phyloP scores from a whole-genome alignment of 164 flowering plant genomes.

The Umbellularia californica region DNA sequence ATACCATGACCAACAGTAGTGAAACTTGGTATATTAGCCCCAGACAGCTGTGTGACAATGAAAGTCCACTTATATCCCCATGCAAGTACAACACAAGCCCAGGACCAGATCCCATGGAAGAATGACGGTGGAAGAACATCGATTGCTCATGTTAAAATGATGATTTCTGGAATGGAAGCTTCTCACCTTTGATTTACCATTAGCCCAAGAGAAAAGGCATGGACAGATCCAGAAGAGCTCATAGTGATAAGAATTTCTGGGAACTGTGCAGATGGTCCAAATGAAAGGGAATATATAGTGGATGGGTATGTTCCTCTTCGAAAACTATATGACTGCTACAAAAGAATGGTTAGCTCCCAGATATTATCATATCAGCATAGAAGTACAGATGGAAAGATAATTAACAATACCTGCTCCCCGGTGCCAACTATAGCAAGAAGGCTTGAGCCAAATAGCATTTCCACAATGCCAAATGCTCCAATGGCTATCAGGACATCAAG shows the following conservation, averaged over 20 bases:
- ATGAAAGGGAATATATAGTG: slow-evolving; percentile 79
- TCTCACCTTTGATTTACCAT: slow-evolving; percentile 58
- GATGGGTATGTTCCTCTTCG: slow-evolving; percentile 89
- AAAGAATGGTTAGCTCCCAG: slow-evolving; percentile 14
- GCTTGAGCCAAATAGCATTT: slow-evolving; percentile 81
- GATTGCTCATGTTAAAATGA: not conserved
- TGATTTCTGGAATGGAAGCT: not conserved
- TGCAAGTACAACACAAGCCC: not conserved
- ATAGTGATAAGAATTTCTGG: slow-evolving; percentile 81
- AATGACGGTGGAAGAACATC: not conserved
- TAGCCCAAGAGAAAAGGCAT: slow-evolving; percentile 60
- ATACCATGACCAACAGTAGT: not conserved
- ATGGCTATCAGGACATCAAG: slow-evolving; percentile 32
- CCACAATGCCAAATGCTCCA: slow-evolving; percentile 80
- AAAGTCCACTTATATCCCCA: not conserved
- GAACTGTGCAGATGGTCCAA: slow-evolving; percentile 66
- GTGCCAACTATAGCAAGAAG: slow-evolving; percentile 94
- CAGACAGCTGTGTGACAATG: not conserved
- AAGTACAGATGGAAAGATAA: not conserved
- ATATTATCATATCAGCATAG: not conserved
- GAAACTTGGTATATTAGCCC: not conserved
- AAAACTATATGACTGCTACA: slow-evolving; percentile 76
- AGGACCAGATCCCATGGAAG: not conserved
- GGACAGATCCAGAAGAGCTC: slow-evolving; percentile 86
- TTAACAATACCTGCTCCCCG: slow-evolving; percentile 76